Evolutionary conservation across 441 rosid genomes (phyloP), one percentile per base, ranked within the genome.

Genomic region (Cnidoscolus chayamansa): DNA sequence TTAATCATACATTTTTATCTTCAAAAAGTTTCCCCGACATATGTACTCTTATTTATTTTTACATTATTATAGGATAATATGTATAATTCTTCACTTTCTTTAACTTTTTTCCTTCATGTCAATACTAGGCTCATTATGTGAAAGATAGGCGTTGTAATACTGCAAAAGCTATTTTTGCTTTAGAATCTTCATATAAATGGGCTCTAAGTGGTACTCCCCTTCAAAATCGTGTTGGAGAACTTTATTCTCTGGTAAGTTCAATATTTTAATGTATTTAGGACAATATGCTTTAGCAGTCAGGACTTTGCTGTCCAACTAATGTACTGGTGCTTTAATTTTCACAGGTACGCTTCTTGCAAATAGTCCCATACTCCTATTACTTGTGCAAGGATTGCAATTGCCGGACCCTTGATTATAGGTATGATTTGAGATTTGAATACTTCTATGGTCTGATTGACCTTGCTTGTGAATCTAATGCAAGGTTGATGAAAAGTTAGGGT

Each of bases 121-220:
- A 55, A 59, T 70, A 32, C 66, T 67, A 95, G 99, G 99, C 94
- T 75, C 98, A 95, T 82, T 91, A 77, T 77, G 85, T 95, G 66
- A 95, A 95, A 85, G 99, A 93, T 77, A 86, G 91, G 73, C 93
- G 92, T 17, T 80, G 89, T 78, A 95, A 87, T 82, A 95, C 99
- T 63, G 97, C 98, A 58, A 95, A 78, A 82, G 97, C 97, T 12
- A 86, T 95, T 81, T 89, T 93, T 73, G 85, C 96, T 63, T 85
- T 95, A 80, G 86, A 89, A 57, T 90, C 98, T 78, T 84, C 84
- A 15, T 93, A 82, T 79, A 93, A 87, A 81, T 95, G 99, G 99
- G 98, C 99, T 76, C 69, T 95, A 76, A 95, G 99, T 71, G 99
- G 99, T 76, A 95, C 99, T 66, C 99, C 99, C 76, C 94, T 95